Percentiles rank a stretch among this genome's conserved stretches.
These are phyloP conservation scores for Phytopythium montanum DNA, from an alignment of 352 stramenopile genomes.

Conservation along the genomic window DNA sequence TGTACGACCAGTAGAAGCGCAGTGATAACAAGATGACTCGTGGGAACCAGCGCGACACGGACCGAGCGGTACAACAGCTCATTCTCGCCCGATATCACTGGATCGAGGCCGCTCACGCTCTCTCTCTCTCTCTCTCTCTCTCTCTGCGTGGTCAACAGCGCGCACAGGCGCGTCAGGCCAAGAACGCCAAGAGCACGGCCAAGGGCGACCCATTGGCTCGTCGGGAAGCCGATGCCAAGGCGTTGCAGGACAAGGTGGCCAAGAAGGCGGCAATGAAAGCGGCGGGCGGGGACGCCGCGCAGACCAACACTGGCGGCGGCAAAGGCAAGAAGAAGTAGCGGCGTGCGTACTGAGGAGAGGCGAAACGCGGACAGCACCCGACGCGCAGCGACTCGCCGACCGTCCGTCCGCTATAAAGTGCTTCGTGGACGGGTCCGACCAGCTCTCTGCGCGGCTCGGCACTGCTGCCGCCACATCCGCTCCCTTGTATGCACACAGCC, in stretches of 20 bases:
- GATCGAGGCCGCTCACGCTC: no score
- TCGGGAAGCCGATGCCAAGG: slow-evolving; percentile 70
- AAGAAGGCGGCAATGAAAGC: slow-evolving; percentile 65
- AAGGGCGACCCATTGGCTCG: slow-evolving; percentile 60
- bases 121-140: no score
- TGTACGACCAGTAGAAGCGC: neutral
- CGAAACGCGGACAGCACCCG: neutral
- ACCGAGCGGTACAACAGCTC: slow-evolving; percentile 48
- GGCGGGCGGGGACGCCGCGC: slow-evolving; percentile 27
- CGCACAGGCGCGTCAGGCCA: slow-evolving; percentile 65
- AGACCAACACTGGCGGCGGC: slow-evolving; percentile 12
- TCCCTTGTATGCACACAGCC: neutral
- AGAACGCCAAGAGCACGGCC: slow-evolving; percentile 28
- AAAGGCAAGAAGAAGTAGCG: slow-evolving; percentile 42
- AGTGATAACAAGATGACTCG: slow-evolving; percentile 41
- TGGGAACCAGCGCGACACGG: slow-evolving; percentile 77
- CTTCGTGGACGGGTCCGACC: neutral
- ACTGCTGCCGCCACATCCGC: neutral
- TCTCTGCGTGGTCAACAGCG: slow-evolving; percentile 25
- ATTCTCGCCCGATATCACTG: neutral
- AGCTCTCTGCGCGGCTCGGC: neutral
- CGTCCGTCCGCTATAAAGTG: neutral
- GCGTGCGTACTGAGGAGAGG: slow-evolving; percentile 8
- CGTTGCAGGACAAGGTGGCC: slow-evolving; percentile 79
- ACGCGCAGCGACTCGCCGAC: neutral